A percentile compares a stretch with the other conserved stretches of the same genome.
Evolutionary conservation across 495 filamentous ascomycete genomes (phyloP).

Genomic region (Podospora tetraspora): DNA sequence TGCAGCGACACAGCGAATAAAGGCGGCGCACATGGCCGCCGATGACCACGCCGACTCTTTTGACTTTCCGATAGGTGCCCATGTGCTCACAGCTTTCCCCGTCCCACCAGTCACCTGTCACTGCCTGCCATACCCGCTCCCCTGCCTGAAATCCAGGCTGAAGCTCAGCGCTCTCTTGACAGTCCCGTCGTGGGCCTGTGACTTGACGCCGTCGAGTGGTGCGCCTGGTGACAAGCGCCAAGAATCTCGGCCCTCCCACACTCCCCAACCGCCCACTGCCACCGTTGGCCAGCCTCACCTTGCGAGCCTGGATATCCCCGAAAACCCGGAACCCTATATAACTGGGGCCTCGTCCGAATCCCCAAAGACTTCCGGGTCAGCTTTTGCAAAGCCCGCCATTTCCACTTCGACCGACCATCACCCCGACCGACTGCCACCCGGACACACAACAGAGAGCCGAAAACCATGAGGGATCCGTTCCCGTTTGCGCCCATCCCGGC

Average conservation of each 20-base stretch:
- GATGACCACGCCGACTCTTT: slow-evolving; percentile 1
- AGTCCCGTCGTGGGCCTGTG: neutral
- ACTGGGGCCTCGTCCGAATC: neutral
- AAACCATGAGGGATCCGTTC: slow-evolving; percentile 65
- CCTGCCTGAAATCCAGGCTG: slow-evolving; percentile 2
- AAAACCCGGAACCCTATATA: neutral
- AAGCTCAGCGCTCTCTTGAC: neutral
- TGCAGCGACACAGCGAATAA: slow-evolving; percentile 9
- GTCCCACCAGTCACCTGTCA: neutral
- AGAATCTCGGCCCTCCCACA: neutral
- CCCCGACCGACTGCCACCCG: neutral
- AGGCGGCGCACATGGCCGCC: slow-evolving; percentile 6
- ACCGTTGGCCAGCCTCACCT: neutral
- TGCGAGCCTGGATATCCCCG: slow-evolving; percentile 1
- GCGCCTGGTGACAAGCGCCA: slow-evolving; percentile 12
- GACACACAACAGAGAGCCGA: neutral
- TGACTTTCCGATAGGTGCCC: neutral
- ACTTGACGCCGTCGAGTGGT: neutral
- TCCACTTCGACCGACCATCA: neutral
- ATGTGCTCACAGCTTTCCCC: neutral
- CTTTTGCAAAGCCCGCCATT: neutral
- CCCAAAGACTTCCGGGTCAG: neutral
- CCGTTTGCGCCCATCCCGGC: slow-evolving; percentile 52
- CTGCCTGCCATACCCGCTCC: neutral
- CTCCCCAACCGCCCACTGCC: neutral